These are phyloP conservation scores for Datura wrightii DNA, from an alignment of 257 asterid genomes.

Conservation along the genomic window DNA sequence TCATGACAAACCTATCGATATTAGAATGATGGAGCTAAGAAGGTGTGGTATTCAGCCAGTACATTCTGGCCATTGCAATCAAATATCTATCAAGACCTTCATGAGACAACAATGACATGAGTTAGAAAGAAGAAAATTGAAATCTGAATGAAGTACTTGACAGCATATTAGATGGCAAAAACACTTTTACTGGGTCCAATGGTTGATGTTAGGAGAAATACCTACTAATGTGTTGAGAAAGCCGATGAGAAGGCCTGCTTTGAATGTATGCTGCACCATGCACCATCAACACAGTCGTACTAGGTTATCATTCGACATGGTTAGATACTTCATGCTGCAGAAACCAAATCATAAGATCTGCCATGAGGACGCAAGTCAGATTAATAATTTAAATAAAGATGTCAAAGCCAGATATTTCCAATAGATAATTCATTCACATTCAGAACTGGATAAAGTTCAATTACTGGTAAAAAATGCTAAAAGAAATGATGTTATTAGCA, in stretches of 20 bases:
- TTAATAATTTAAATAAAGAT: background rate
- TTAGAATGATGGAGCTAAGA: background rate
- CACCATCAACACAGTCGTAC: background rate
- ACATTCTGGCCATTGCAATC: background rate
- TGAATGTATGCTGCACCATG: background rate
- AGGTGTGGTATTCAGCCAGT: background rate
- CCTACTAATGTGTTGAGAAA: background rate
- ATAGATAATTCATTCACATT: background rate
- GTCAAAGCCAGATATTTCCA: background rate
- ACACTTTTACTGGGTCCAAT: background rate
- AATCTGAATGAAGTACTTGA: background rate
- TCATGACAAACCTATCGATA: background rate
- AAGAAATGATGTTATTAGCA: background rate
- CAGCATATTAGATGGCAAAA: background rate
- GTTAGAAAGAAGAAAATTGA: background rate
- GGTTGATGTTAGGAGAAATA: background rate
- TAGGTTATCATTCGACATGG: slow-evolving; percentile 3
- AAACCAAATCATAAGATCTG: background rate
- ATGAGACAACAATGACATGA: background rate
- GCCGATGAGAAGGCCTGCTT: background rate
- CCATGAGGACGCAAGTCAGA: background rate
- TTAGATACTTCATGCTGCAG: background rate
- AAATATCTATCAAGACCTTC: background rate
- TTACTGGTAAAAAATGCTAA: background rate
- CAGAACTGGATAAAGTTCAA: background rate